These are phyloP conservation scores for Monosporascus sp. DNA, from an alignment of 2,329 filamentous ascomycete genomes.

Conservation along the genomic window DNA sequence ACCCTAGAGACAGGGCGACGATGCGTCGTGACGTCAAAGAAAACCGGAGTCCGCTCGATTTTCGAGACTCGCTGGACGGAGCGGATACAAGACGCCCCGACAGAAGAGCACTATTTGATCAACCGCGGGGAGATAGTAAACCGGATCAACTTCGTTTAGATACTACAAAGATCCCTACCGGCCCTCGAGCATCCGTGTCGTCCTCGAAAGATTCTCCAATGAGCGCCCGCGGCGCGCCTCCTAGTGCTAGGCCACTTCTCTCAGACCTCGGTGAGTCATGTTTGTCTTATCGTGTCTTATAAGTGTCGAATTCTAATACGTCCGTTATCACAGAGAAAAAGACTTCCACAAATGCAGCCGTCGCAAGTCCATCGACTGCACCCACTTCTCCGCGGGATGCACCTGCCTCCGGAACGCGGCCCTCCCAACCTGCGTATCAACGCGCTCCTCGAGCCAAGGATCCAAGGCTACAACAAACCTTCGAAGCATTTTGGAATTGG, in stretches of 20 bases:
- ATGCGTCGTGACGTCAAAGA: conserved; percentile 9
- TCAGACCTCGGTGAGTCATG: neutral
- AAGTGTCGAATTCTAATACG: too few species aligned
- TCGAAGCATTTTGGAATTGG: conserved; percentile 11
- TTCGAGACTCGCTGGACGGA: neutral
- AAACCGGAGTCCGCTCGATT: conserved; percentile 3
- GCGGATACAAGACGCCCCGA: neutral
- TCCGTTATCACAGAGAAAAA: neutral
- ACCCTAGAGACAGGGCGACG: conserved; percentile 1
- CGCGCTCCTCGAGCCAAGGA: conserved; percentile 9
- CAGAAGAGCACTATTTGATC: neutral
- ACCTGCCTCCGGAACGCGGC: neutral
- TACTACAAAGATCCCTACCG: neutral
- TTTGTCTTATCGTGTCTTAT: too few species aligned
- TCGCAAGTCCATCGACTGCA: neutral
- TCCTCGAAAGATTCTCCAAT: neutral
- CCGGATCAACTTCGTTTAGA: neutral
- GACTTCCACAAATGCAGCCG: neutral
- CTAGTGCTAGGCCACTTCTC: neutral
- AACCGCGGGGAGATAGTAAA: neutral
- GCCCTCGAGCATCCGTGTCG: neutral
- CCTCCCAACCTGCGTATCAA: neutral
- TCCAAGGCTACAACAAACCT: conserved; percentile 15
- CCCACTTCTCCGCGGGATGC: neutral
- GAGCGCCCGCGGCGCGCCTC: neutral